Conservation (phyloP, 202 grass and related monocot species). For the Cymbopogon flexuosus region DNA sequence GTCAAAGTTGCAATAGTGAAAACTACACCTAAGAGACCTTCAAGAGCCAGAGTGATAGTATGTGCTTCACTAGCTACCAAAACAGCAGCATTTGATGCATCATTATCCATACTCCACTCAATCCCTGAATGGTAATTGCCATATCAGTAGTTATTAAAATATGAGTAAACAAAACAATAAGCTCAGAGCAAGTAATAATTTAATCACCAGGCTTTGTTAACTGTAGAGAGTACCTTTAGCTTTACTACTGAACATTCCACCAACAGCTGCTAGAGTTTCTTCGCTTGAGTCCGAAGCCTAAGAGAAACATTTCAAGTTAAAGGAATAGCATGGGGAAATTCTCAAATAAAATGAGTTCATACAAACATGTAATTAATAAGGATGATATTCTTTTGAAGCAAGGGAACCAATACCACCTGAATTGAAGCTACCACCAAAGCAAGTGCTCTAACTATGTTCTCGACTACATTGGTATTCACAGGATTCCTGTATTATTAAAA, state of each 20-base stretch:
- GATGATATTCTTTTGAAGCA: conserved; percentile 16
- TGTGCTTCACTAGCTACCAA: conserved; percentile 97
- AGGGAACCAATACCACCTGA: conserved; percentile 66
- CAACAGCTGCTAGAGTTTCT: conserved; percentile 91
- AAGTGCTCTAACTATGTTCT: conserved; percentile 91
- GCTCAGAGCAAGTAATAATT: conserved; percentile 14
- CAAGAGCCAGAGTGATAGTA: conserved; percentile 89
- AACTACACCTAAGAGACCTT: conserved; percentile 95
- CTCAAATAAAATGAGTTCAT: not conserved
- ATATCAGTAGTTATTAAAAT: not conserved
- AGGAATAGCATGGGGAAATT: not conserved
- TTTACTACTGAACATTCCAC: conserved; percentile 99
- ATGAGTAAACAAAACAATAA: conserved; percentile 21
- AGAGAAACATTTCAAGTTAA: conserved; percentile 30
- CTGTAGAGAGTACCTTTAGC: conserved; percentile 72
- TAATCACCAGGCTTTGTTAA: conserved; percentile 1
- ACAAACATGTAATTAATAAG: conserved; percentile 2
- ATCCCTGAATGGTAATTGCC: conserved; percentile 52
- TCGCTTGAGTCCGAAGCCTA: conserved; percentile 97
- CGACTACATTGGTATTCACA: conserved; percentile 92
- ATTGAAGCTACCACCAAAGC: conserved; percentile 85
- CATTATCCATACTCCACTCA: conserved; percentile 98
- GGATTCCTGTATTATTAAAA: conserved; percentile 60
- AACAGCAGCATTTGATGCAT: conserved; percentile 97
- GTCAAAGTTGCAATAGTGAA: conserved; percentile 97